phyloP scores from a whole-genome alignment of 495 filamentous ascomycete species.

The Achaetomiella virescens region DNA sequence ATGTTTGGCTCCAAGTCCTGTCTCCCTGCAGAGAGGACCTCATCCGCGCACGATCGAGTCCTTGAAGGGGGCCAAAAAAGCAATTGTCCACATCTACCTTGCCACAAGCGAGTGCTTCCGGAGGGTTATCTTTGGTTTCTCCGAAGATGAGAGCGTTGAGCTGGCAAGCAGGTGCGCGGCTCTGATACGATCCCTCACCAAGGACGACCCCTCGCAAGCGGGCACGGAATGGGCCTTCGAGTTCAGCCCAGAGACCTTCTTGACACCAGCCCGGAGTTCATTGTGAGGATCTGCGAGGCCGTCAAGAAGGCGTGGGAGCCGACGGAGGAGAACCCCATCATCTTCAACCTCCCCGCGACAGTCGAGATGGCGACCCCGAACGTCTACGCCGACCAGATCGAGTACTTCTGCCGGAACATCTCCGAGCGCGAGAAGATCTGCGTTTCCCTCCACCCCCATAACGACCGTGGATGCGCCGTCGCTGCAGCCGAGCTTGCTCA shows the following conservation, averaged over 20 bases:
- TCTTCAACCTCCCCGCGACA: constrained; percentile 96
- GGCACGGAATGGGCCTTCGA: constrained; percentile 90
- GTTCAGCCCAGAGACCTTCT: constrained; percentile 96
- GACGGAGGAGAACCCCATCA: constrained; percentile 72
- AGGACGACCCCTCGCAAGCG: constrained; percentile 74
- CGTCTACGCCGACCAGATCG: constrained; percentile 93
- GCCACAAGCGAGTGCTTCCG: constrained; percentile 93
- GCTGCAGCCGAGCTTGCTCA: constrained; percentile 83
- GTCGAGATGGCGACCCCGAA: constrained; percentile 97
- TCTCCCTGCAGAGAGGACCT: constrained; percentile 90
- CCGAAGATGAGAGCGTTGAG: constrained; percentile 72
- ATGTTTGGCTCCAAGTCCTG: constrained; percentile 94
- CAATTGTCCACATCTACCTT: constrained; percentile 93
- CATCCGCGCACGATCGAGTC: constrained; percentile 86
- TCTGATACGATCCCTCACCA: constrained; percentile 83
- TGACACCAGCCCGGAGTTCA: constrained; percentile 79
- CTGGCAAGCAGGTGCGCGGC: constrained; percentile 83
- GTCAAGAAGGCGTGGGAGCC: constrained; percentile 96
- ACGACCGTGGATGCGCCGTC: constrained; percentile 86
- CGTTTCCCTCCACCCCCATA: constrained; percentile 86
- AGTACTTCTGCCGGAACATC: constrained; percentile 86
- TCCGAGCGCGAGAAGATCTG: constrained; percentile 75
- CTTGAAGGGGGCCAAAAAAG: constrained; percentile 85
- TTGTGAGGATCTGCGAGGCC: constrained; percentile 79
- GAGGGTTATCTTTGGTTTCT: constrained; percentile 80